Evolutionary conservation across 2,329 filamentous ascomycete genomes (phyloP).

Genomic region (Diaporthe longicolla): DNA sequence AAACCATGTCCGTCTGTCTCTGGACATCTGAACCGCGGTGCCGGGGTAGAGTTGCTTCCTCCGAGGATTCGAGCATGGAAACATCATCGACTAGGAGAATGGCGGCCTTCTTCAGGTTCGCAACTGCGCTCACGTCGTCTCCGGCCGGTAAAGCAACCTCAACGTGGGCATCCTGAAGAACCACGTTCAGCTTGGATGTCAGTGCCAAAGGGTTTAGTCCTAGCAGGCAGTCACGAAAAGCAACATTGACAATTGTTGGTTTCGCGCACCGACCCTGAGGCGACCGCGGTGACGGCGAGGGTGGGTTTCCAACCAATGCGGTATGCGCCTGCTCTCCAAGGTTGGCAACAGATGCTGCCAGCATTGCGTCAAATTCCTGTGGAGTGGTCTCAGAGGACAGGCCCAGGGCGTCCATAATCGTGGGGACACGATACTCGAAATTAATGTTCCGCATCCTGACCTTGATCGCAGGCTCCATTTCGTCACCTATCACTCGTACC

Average conservation of each 20-base stretch:
- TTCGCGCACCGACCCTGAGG: slow-evolving; percentile 57
- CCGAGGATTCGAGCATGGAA: slow-evolving; percentile 56
- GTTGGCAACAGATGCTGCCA: slow-evolving; percentile 85
- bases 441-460: slow-evolving; percentile 87
- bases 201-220: slow-evolving; percentile 86
- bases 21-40: slow-evolving; percentile 53
- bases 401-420: slow-evolving; percentile 83
- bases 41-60: slow-evolving; percentile 56
- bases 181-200: slow-evolving; percentile 81
- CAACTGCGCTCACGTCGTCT: slow-evolving; percentile 72
- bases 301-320: slow-evolving; percentile 56
- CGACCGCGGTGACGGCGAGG: slow-evolving; percentile 3
- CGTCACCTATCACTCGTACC: slow-evolving; percentile 91
- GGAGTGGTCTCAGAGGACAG: slow-evolving; percentile 76
- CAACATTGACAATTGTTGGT: slow-evolving; percentile 78
- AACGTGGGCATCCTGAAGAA: slow-evolving; percentile 83
- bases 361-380: slow-evolving; percentile 80
- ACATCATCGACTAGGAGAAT: slow-evolving; percentile 87
- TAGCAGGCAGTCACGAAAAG: slow-evolving; percentile 83
- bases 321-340: slow-evolving; percentile 75
- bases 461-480: slow-evolving; percentile 92
- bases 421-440: slow-evolving; percentile 90
- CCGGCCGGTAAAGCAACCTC: slow-evolving; percentile 76
- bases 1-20: slow-evolving; percentile 64
- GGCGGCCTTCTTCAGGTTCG: slow-evolving; percentile 84